Evolutionary conservation across 1,284 basidiomycete genomes (phyloP), one percentile per base, ranked within the genome.

Genomic region (Cryptococcus amylolentus): DNA sequence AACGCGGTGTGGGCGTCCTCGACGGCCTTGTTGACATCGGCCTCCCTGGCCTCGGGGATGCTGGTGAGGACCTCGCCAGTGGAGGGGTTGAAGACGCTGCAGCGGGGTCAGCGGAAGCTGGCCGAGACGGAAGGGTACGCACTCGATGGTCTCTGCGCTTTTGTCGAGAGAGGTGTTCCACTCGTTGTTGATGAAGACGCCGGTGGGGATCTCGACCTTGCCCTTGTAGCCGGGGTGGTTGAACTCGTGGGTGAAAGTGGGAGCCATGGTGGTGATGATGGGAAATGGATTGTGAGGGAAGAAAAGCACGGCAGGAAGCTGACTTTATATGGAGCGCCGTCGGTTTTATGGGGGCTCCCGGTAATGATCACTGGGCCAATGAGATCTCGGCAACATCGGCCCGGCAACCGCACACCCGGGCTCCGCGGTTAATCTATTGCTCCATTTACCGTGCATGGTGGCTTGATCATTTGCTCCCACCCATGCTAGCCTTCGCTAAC

Each of bases 121-220:
- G 45, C 31, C 27, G 26, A n/a, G 27, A 23, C 14, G 28, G 18
- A 26, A 28, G 42, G 27, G 1, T 23, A 70, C 73, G 70, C 65
- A 73, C 72, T 72, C 70, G 54, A 72, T 73, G 49, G 70, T 72
- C 63, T 72, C 71, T 56, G 69, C 72, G 55, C 63, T 67, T 12
- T 80, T 77, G 56, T 85, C 82, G n/a, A 79, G 79, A n/a, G 87
- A 88, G 61, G 86, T 84, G 42, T 84, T 80, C 72, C 86, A 94
- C 79, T 94, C 77, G 75, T 88, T 88, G 77, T 86, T 81, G 79
- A 95, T 91, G 81, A 84, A 93, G 62, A 94, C 77, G 48, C 90
- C 89, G 28, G 87, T 86, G 52, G 72, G 80, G 77, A 90, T 83
- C 52, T 81, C 81, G 47, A 84, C 82, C 62, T 84, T 83, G 56